Conservation (phyloP, 2,329 filamentous ascomycete species). For the Colletotrichum lentis region DNA sequence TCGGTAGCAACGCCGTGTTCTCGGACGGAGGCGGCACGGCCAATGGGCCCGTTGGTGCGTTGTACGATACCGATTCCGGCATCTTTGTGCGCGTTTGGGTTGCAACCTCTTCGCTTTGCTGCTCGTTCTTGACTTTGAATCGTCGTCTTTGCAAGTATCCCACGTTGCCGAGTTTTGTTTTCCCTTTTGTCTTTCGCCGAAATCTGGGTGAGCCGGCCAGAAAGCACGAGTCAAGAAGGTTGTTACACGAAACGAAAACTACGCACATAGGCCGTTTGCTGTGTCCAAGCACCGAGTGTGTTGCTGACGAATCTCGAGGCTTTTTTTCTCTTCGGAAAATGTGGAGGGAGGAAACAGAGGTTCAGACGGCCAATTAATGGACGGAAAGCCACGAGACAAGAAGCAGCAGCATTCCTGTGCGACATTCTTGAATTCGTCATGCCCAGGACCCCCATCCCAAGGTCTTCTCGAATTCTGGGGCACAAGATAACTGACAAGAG, state of each 20-base stretch:
- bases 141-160: neutral
- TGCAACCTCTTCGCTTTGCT: neutral
- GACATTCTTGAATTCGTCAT: slow-evolving; percentile 21
- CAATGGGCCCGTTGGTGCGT: slow-evolving; percentile 6
- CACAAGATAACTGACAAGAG: slow-evolving; percentile 33
- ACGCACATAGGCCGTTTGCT: slow-evolving; percentile 15
- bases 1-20: slow-evolving; percentile 36
- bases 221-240: slow-evolving; percentile 20
- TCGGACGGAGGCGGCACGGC: slow-evolving; percentile 23
- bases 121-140: neutral
- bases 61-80: slow-evolving; percentile 22
- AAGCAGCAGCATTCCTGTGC: slow-evolving; percentile 25
- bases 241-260: slow-evolving; percentile 27
- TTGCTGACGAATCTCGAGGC: slow-evolving; percentile 4
- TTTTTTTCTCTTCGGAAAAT: neutral
- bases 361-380: slow-evolving; percentile 26
- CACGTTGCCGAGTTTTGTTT: neutral
- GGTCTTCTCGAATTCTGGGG: slow-evolving; percentile 19
- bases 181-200: neutral
- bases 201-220: neutral
- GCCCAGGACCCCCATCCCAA: slow-evolving; percentile 15
- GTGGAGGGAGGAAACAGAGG: slow-evolving; percentile 14
- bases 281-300: neutral
- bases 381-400: slow-evolving; percentile 17
- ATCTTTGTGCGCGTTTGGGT: slow-evolving; percentile 14